These are phyloP conservation scores for Penicillium odoratum DNA, from an alignment of 495 filamentous ascomycete species.

Conservation along the genomic window DNA sequence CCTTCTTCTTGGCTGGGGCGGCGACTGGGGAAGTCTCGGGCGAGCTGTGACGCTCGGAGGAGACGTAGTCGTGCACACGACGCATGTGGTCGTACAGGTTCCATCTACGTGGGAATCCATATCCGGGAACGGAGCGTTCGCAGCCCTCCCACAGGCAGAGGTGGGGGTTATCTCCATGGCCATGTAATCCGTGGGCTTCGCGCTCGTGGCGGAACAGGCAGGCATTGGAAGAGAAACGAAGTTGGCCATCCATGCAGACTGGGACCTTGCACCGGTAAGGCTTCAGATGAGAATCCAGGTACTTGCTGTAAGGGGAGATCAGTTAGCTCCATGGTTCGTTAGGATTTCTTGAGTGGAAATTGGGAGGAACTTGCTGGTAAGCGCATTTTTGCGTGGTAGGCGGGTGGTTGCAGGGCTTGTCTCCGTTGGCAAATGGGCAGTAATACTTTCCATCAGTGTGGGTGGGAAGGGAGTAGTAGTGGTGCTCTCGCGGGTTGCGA, in stretches of 20 bases:
- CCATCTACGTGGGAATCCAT: constrained; percentile 91
- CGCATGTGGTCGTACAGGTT: constrained; percentile 95
- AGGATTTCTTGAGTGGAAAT: neutral
- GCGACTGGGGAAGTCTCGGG: constrained; percentile 39
- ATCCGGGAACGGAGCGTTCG: constrained; percentile 72
- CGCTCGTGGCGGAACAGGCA: constrained; percentile 93
- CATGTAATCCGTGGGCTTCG: constrained; percentile 92
- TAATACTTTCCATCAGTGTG: constrained; percentile 80
- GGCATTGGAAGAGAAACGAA: constrained; percentile 84
- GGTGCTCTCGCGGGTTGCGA: constrained; percentile 73
- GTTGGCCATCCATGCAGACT: constrained; percentile 68
- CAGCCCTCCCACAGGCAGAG: constrained; percentile 82
- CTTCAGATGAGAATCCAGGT: constrained; percentile 90
- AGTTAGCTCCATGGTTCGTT: constrained; percentile 29
- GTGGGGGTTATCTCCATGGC: constrained; percentile 87
- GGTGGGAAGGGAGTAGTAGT: constrained; percentile 70
- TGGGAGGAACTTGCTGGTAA: constrained; percentile 72
- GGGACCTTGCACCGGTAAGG: constrained; percentile 87
- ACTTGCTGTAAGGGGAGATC: constrained; percentile 65
- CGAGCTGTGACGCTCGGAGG: constrained; percentile 46
- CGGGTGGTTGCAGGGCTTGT: constrained; percentile 75
- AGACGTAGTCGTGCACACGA: constrained; percentile 80
- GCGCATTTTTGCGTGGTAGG: constrained; percentile 94
- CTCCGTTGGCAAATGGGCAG: constrained; percentile 75
- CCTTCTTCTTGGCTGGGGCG: constrained; percentile 42